These are phyloP conservation scores for Fusarium sp. DNA, from an alignment of 2,329 filamentous ascomycete genomes.

Conservation along the genomic window DNA sequence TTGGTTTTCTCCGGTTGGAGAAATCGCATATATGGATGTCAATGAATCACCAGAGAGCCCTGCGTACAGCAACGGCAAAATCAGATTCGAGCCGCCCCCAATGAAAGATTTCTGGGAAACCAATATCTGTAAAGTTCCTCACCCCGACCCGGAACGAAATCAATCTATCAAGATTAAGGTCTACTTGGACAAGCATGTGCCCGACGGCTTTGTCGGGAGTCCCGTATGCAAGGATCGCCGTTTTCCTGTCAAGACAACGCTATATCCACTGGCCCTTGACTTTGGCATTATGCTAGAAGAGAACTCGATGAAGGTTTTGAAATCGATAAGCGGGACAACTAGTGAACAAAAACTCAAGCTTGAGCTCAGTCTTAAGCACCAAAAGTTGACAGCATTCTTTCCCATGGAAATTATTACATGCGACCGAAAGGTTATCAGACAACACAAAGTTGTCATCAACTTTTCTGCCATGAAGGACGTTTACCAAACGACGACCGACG, in stretches of 20 bases:
- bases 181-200: neutral
- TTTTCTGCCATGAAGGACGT: slow-evolving; percentile 62
- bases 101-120: slow-evolving; percentile 63
- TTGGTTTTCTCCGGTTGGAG: slow-evolving; percentile 65
- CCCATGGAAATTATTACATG: slow-evolving; percentile 35
- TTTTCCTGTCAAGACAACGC: slow-evolving; percentile 54
- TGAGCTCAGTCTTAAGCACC: slow-evolving; percentile 49
- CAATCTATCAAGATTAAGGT: slow-evolving; percentile 42
- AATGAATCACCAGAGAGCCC: slow-evolving; percentile 43
- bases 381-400: slow-evolving; percentile 51
- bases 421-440: slow-evolving; percentile 25
- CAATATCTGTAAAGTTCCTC: slow-evolving; percentile 45
- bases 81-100: slow-evolving; percentile 71
- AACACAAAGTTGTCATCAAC: slow-evolving; percentile 59
- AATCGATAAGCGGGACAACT: slow-evolving; percentile 43
- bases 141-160: slow-evolving; percentile 36
- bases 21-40: slow-evolving; percentile 68
- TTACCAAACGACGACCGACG: slow-evolving; percentile 47
- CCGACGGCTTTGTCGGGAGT: slow-evolving; percentile 35
- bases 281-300: slow-evolving; percentile 72
- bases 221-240: slow-evolving; percentile 32
- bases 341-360: slow-evolving; percentile 43
- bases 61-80: slow-evolving; percentile 52
- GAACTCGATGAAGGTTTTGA: slow-evolving; percentile 70
- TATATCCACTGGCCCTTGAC: slow-evolving; percentile 62